phyloP scores from a whole-genome alignment of 768 basidiomycete species.

The Auricularia cornea region DNA sequence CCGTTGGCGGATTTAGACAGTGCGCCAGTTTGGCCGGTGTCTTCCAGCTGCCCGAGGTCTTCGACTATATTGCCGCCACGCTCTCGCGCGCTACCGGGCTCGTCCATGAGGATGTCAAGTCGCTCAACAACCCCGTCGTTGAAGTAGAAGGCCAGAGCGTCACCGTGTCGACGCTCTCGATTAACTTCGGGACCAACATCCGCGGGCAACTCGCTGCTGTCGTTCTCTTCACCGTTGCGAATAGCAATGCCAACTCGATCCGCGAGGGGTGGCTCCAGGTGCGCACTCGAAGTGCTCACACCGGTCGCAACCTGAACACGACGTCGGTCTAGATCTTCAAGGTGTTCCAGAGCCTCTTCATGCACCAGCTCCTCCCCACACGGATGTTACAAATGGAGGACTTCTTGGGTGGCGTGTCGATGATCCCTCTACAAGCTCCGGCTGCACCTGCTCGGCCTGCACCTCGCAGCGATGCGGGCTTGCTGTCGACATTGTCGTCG shows the following conservation, averaged over 20 bases:
- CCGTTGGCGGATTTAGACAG: constrained; percentile 94
- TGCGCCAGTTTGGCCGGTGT: constrained; percentile 88
- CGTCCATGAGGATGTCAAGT: constrained; percentile 62
- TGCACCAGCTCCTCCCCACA: constrained; percentile 84
- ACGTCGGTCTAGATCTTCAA: constrained; percentile 71
- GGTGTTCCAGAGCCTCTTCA: constrained; percentile 94
- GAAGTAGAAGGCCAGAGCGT: constrained; percentile 84
- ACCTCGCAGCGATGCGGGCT: constrained; percentile 72
- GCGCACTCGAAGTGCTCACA: constrained; percentile 10
- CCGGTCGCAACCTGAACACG: neutral
- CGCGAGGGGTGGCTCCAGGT: constrained; percentile 94
- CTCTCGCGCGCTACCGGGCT: constrained; percentile 88
- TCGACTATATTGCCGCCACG: constrained; percentile 91
- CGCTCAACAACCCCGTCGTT: constrained; percentile 75
- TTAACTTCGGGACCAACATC: constrained; percentile 92
- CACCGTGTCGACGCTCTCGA: constrained; percentile 85
- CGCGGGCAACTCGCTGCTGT: constrained; percentile 94
- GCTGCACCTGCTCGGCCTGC: constrained; percentile 50
- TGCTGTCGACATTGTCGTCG: constrained; percentile 87
- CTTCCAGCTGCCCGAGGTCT: constrained; percentile 88
- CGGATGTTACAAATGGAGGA: constrained; percentile 97
- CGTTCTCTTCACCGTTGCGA: constrained; percentile 94
- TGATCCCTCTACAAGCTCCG: constrained; percentile 80
- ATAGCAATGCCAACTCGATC: constrained; percentile 88
- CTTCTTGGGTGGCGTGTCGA: constrained; percentile 88